These are phyloP conservation scores for Pestalotiopsis sp. DNA, from an alignment of 2,329 filamentous ascomycete species.

Conservation along the genomic window DNA sequence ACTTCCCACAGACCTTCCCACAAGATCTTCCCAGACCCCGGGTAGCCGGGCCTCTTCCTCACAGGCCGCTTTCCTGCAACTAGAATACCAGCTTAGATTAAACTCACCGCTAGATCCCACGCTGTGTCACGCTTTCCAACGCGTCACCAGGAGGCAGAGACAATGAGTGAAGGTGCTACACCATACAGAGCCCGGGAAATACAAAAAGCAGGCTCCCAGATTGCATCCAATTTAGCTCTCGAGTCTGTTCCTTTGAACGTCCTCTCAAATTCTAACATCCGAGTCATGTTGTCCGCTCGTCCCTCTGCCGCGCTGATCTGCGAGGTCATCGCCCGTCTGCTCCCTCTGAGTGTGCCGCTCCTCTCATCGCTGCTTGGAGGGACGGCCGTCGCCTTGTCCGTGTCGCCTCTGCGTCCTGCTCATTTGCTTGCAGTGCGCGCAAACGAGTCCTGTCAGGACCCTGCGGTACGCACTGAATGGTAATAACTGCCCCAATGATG, in stretches of 20 bases:
- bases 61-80: neutral
- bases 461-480: slow-evolving; percentile 2
- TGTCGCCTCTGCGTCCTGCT: neutral
- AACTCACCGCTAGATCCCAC: slow-evolving; percentile 3
- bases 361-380: neutral
- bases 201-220: neutral
- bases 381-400: neutral
- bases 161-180: neutral
- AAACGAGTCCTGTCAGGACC: neutral
- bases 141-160: neutral
- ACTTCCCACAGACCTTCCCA: neutral
- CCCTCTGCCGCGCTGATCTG: neutral
- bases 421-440: neutral
- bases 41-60: neutral
- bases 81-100: neutral
- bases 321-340: neutral
- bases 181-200: neutral
- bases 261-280: neutral
- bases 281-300: neutral
- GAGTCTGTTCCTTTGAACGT: neutral
- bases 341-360: neutral
- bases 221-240: neutral
- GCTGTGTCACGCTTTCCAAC: slow-evolving; percentile 3
- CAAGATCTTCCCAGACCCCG: neutral
- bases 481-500: neutral